Evolutionary conservation across 768 basidiomycete species (phyloP).

Genomic region (Mycena crocata): DNA sequence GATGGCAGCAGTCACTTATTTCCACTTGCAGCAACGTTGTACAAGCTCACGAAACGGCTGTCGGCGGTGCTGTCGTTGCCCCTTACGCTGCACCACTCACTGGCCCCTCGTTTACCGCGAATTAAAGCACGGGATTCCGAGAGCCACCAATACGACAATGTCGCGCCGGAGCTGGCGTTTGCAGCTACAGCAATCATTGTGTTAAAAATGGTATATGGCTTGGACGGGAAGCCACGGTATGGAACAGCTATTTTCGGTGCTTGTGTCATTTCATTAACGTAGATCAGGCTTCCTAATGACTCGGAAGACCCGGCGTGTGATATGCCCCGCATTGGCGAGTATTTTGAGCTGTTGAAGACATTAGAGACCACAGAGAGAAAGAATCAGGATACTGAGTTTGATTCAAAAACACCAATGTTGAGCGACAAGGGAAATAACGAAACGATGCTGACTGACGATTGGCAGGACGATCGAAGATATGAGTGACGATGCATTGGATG

Average conservation of each 20-base stretch:
- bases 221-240: slow-evolving; percentile 78
- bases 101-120: slow-evolving; percentile 56
- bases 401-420: slow-evolving; percentile 59
- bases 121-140: slow-evolving; percentile 52
- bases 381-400: slow-evolving; percentile 51
- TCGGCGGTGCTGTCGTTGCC: slow-evolving; percentile 67
- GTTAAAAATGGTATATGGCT: slow-evolving; percentile 87
- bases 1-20: slow-evolving; percentile 1
- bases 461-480: slow-evolving; percentile 67
- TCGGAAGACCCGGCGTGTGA: slow-evolving; percentile 69
- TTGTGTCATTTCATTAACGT: slow-evolving; percentile 21
- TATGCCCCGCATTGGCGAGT: slow-evolving; percentile 64
- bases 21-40: slow-evolving; percentile 65
- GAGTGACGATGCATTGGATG: slow-evolving; percentile 64
- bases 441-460: slow-evolving; percentile 28
- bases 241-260: slow-evolving; percentile 21
- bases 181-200: slow-evolving; percentile 71
- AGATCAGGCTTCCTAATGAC: slow-evolving; percentile 56
- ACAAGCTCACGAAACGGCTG: slow-evolving; percentile 71
- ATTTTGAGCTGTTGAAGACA: slow-evolving; percentile 54
- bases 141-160: slow-evolving; percentile 69
- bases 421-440: slow-evolving; percentile 29
- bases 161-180: slow-evolving; percentile 76
- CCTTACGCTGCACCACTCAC: slow-evolving; percentile 67
- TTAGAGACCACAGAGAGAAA: slow-evolving; percentile 48